Conservation (phyloP, 2,329 filamentous ascomycete genomes). For the Onygenales sp. region DNA sequence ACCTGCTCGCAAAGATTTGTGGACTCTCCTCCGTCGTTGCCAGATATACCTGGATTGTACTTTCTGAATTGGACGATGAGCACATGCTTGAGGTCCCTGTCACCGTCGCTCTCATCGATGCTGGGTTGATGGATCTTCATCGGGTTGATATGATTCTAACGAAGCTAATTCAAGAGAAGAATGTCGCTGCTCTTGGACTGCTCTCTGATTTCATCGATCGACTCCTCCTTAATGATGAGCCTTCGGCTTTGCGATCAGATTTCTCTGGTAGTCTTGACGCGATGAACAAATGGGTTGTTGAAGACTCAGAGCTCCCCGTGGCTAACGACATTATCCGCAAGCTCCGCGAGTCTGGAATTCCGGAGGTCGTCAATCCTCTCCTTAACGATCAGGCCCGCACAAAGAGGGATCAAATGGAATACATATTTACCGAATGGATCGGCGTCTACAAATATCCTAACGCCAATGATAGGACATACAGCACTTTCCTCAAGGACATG, state of each 20-base stretch:
- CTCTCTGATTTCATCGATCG: constrained; percentile 72
- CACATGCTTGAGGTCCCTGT: constrained; percentile 54
- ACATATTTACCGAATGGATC: constrained; percentile 94
- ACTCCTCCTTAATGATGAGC: constrained; percentile 66
- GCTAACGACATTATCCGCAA: constrained; percentile 64
- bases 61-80: constrained; percentile 46
- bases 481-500: constrained; percentile 76
- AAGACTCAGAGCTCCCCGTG: constrained; percentile 56
- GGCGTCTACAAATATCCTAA: constrained; percentile 69
- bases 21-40: constrained; percentile 49
- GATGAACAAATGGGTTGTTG: constrained; percentile 69
- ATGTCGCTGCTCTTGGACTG: constrained; percentile 65
- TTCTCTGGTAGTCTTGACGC: constrained; percentile 75
- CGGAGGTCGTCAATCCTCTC: constrained; percentile 45
- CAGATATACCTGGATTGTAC: constrained; percentile 39
- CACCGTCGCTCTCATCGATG: constrained; percentile 51
- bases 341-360: constrained; percentile 45
- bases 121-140: constrained; percentile 51
- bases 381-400: constrained; percentile 48
- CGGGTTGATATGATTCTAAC: constrained; percentile 63
- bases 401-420: constrained; percentile 78
- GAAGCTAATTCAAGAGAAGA: constrained; percentile 61
- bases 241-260: constrained; percentile 71
- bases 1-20: constrained; percentile 53
- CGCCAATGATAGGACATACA: constrained; percentile 60